phyloP scores from a whole-genome alignment of 345 rosid species.

The Eutrema japonicum region DNA sequence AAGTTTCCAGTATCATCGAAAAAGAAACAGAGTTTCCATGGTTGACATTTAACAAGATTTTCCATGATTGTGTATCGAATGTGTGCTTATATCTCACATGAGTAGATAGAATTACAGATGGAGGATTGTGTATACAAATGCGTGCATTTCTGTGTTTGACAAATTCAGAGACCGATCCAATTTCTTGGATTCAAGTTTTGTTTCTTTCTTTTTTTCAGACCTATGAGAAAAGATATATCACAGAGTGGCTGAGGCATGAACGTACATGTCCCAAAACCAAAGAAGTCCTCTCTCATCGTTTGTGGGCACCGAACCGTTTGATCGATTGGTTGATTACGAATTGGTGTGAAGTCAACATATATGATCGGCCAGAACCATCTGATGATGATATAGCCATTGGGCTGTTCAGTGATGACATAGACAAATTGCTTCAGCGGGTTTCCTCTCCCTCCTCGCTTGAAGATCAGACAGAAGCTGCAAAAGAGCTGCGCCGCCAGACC shows the following conservation, averaged over 20 bases:
- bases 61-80: constrained; percentile 9
- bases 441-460: constrained; percentile 46
- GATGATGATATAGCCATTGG: constrained; percentile 33
- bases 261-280: constrained; percentile 57
- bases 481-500: constrained; percentile 54
- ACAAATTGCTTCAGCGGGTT: constrained; percentile 52
- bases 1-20: background rate
- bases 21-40: constrained; percentile 17
- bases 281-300: constrained; percentile 49
- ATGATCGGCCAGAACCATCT: constrained; percentile 42
- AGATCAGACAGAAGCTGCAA: constrained; percentile 56
- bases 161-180: background rate
- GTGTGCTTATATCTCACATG: background rate
- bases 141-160: background rate
- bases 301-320: constrained; percentile 45
- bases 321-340: constrained; percentile 49
- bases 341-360: constrained; percentile 50
- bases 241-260: constrained; percentile 47
- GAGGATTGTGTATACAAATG: background rate
- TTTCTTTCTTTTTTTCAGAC: constrained; percentile 51
- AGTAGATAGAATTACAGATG: background rate
- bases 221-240: constrained; percentile 54
- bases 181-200: background rate
- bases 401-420: constrained; percentile 34
- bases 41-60: constrained; percentile 10